Evolutionary conservation across 257 asterid genomes (phyloP).

Genomic region (Salvia rosmarinus): DNA sequence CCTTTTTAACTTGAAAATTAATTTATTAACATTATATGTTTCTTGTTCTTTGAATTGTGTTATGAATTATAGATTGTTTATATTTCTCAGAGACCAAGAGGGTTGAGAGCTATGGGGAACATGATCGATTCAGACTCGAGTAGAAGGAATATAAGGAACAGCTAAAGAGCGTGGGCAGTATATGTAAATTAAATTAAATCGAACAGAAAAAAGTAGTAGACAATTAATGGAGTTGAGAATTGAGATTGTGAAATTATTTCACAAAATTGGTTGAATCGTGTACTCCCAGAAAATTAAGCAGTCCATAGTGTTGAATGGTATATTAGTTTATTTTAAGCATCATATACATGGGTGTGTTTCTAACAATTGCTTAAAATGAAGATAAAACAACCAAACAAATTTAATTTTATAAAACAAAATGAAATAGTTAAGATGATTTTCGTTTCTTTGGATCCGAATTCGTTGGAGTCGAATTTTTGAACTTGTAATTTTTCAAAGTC

Average conservation of each 20-base stretch:
- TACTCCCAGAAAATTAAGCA: too few relatives aligned
- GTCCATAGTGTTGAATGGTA: neutral
- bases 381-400: too few relatives aligned
- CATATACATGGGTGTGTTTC: neutral
- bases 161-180: neutral
- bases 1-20: too few relatives aligned
- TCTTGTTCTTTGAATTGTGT: neutral
- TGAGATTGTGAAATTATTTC: slow-evolving; percentile 17
- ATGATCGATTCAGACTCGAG: slow-evolving; percentile 61
- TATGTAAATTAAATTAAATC: slow-evolving; percentile 15
- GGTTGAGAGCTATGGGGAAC: slow-evolving; percentile 65
- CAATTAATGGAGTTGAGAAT: neutral
- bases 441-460: too few relatives aligned
- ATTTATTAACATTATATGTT: too few relatives aligned
- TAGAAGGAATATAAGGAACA: slow-evolving; percentile 28
- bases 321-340: neutral
- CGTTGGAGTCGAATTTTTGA: too few relatives aligned
- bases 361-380: too few relatives aligned
- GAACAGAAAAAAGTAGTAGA: neutral
- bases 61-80: too few relatives aligned
- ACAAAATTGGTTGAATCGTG: neutral
- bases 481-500: too few relatives aligned
- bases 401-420: too few relatives aligned
- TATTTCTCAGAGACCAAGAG: slow-evolving; percentile 60
- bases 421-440: too few relatives aligned